Conservation (phyloP, 805 yeast genomes). For the Zygoascus tannicola region DNA sequence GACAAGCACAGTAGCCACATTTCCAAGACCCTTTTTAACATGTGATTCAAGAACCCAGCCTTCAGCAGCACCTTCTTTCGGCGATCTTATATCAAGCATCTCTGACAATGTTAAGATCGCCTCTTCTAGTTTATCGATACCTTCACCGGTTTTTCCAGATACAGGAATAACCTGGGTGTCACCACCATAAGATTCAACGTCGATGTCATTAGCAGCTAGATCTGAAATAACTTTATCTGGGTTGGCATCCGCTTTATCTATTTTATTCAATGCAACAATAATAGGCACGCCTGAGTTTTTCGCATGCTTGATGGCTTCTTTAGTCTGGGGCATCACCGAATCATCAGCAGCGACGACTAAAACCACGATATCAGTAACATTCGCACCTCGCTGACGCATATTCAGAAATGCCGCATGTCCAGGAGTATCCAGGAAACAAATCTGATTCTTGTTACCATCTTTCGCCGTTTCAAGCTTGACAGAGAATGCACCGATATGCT, state of each 20-base stretch:
- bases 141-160: conserved; percentile 81
- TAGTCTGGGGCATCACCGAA: conserved; percentile 95
- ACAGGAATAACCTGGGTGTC: conserved; percentile 84
- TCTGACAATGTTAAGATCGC: conserved; percentile 81
- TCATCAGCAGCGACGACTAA: conserved; percentile 96
- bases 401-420: conserved; percentile 96
- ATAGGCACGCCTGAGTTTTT: conserved; percentile 71
- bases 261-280: conserved; percentile 87
- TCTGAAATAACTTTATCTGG: conserved; percentile 72
- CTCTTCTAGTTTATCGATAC: conserved; percentile 85
- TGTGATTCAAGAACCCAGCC: conserved; percentile 89
- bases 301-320: conserved; percentile 91
- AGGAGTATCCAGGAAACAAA: conserved; percentile 93
- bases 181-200: conserved; percentile 90
- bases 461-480: conserved; percentile 66
- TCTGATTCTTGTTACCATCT: conserved; percentile 26
- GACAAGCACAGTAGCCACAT: conserved; percentile 75
- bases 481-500: conserved; percentile 94
- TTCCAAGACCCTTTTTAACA: conserved; percentile 72
- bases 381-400: conserved; percentile 96
- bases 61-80: conserved; percentile 41
- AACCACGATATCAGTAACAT: conserved; percentile 82
- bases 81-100: conserved; percentile 63
- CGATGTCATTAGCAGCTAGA: conserved; percentile 65
- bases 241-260: conserved; percentile 71